phyloP scores from a whole-genome alignment of 208 protist genomes.

The Crithidia brevicula region DNA sequence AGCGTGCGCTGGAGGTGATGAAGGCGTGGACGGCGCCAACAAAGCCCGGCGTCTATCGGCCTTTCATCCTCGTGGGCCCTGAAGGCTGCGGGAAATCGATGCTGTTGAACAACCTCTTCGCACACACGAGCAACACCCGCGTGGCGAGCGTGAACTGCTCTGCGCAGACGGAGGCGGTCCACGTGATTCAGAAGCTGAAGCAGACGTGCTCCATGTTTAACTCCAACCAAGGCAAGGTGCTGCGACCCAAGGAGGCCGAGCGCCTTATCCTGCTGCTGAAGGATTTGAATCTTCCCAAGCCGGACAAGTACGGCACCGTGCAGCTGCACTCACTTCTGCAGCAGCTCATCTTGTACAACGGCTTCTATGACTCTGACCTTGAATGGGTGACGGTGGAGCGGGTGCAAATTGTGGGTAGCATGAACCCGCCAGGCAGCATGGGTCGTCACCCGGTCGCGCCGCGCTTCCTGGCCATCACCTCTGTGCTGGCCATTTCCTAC shows the following conservation, averaged over 20 bases:
- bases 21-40: slow-evolving; percentile 91
- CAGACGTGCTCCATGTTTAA: slow-evolving; percentile 94
- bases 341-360: slow-evolving; percentile 97
- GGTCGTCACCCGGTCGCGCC: slow-evolving; percentile 94
- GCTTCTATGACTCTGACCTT: slow-evolving; percentile 96
- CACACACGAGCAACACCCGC: slow-evolving; percentile 54
- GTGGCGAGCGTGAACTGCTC: slow-evolving; percentile 96
- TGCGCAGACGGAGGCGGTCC: slow-evolving; percentile 93
- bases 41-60: slow-evolving; percentile 77
- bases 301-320: slow-evolving; percentile 98
- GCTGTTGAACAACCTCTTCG: slow-evolving; percentile 93
- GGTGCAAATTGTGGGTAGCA: slow-evolving; percentile 96
- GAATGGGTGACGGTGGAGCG: slow-evolving; percentile 97
- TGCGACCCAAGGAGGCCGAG: slow-evolving; percentile 96
- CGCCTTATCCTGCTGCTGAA: slow-evolving; percentile 96
- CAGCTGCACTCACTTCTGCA: slow-evolving; percentile 97
- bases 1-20: slow-evolving; percentile 91
- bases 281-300: slow-evolving; percentile 98
- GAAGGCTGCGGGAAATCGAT: slow-evolving; percentile 97
- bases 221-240: slow-evolving; percentile 93
- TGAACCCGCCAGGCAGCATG: slow-evolving; percentile 96
- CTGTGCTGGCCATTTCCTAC: slow-evolving; percentile 94
- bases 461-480: slow-evolving; percentile 96
- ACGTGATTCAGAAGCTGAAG: slow-evolving; percentile 97
- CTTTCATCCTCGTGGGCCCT: slow-evolving; percentile 97